Evolutionary conservation across 106 monocot species (phyloP).

Genomic region (Chionographis japonica): DNA sequence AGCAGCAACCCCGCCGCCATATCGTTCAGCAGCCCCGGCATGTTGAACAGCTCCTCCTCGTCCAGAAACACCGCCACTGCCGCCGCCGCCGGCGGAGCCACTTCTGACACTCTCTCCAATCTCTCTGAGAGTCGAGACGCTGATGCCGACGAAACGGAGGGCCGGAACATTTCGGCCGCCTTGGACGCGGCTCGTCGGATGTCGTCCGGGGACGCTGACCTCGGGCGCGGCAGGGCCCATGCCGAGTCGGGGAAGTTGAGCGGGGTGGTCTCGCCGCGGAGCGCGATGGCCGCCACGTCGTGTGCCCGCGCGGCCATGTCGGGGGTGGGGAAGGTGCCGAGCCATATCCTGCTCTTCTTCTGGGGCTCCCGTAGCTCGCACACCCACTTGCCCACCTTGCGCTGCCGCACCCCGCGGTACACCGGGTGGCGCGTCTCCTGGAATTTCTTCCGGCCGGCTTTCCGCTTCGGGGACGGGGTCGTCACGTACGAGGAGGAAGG

Average conservation of each 20-base stretch:
- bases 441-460: slow-evolving; percentile 43
- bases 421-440: slow-evolving; percentile 42
- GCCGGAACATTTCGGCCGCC: slow-evolving; percentile 21
- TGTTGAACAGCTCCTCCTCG: slow-evolving; percentile 37
- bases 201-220: slow-evolving; percentile 10
- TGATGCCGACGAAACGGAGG: neutral
- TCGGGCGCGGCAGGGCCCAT: slow-evolving; percentile 21
- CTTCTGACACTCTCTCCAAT: too few relatives aligned
- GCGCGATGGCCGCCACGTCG: slow-evolving; percentile 57
- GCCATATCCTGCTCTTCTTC: slow-evolving; percentile 41
- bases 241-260: slow-evolving; percentile 61
- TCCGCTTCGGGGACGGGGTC: slow-evolving; percentile 13
- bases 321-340: slow-evolving; percentile 44
- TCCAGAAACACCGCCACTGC: slow-evolving; percentile 33
- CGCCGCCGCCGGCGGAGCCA: too few relatives aligned
- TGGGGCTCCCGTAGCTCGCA: slow-evolving; percentile 56
- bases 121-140: too few relatives aligned
- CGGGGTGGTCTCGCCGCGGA: slow-evolving; percentile 28
- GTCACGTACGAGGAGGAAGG: neutral
- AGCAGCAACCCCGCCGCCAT: slow-evolving; percentile 40
- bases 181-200: slow-evolving; percentile 31
- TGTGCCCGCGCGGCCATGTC: slow-evolving; percentile 52
- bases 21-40: slow-evolving; percentile 19
- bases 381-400: slow-evolving; percentile 57
- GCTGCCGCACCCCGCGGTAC: slow-evolving; percentile 33